Conservation (phyloP, 306 rosid genomes). For the Carpinus viminea region DNA sequence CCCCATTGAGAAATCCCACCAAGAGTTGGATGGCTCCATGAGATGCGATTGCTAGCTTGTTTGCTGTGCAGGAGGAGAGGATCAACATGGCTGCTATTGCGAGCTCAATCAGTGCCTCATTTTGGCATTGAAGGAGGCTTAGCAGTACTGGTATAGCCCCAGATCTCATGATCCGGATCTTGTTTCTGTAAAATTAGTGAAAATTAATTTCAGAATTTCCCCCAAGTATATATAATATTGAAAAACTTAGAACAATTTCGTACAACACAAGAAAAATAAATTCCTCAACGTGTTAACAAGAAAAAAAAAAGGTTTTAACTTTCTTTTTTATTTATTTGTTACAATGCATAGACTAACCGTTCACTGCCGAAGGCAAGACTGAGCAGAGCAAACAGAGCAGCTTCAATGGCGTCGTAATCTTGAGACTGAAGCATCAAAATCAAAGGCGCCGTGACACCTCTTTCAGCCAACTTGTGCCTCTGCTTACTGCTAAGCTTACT, state of each 20-base stretch:
- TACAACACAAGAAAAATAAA: conserved; percentile 34
- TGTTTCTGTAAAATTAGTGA: conserved; percentile 49
- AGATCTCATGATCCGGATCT: conserved; percentile 56
- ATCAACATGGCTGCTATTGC: conserved; percentile 57
- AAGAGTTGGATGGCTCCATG: conserved; percentile 56
- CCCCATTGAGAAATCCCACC: conserved; percentile 36
- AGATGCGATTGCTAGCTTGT: conserved; percentile 61
- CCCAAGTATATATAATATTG: neutral
- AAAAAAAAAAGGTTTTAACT: too few relatives aligned
- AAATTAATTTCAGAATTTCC: conserved; percentile 2
- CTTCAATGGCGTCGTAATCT: conserved; percentile 57
- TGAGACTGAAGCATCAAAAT: conserved; percentile 71
- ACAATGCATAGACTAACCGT: conserved; percentile 52
- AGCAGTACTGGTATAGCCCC: conserved; percentile 61
- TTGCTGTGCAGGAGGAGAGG: conserved; percentile 74
- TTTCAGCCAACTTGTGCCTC: conserved; percentile 60
- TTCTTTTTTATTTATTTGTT: neutral
- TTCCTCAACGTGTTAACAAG: conserved; percentile 9
- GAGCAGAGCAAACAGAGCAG: conserved; percentile 71
- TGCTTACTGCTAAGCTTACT: conserved; percentile 54
- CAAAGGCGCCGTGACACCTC: conserved; percentile 56
- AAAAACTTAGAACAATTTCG: conserved; percentile 22
- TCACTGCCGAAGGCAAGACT: conserved; percentile 81
- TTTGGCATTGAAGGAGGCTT: conserved; percentile 58
- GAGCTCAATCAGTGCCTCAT: conserved; percentile 41